Percentiles rank a stretch among this genome's conserved stretches.
Conservation (phyloP, 208 protist species). For the Lotmaria passim region DNA sequence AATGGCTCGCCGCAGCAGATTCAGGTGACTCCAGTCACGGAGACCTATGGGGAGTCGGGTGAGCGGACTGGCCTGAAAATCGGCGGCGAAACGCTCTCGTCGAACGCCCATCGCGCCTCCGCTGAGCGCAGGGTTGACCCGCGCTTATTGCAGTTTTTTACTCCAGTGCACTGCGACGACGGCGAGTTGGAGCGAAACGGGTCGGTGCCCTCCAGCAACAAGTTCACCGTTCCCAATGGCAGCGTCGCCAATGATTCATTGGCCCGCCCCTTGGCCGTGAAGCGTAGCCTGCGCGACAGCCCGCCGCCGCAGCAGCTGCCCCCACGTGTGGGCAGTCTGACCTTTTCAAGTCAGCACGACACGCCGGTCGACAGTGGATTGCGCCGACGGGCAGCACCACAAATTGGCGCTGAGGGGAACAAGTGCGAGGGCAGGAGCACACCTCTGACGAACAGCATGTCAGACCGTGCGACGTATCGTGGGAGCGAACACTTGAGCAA, state of each 20-base stretch:
- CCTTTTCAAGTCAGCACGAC: background rate
- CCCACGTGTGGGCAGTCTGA: constrained; percentile 4
- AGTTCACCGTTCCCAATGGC: background rate
- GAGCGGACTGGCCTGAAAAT: background rate
- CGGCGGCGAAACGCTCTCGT: background rate
- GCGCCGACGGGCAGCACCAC: background rate
- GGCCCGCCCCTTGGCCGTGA: background rate
- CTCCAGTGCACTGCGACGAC: background rate
- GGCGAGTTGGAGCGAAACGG: background rate
- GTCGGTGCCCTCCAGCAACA: background rate
- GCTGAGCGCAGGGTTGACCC: constrained; percentile 11
- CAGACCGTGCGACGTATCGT: background rate
- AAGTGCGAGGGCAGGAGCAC: background rate
- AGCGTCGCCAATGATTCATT: background rate
- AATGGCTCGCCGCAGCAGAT: background rate
- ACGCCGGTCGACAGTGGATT: background rate
- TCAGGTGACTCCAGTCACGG: background rate
- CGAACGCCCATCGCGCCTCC: background rate
- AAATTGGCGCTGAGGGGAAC: background rate
- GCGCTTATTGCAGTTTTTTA: constrained; percentile 20
- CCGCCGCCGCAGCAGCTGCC: background rate
- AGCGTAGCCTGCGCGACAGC: constrained; percentile 2
- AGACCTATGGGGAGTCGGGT: background rate
- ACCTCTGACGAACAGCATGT: background rate
- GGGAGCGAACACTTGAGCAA: background rate